A percentile compares a stretch with the other conserved stretches of the same genome.
Evolutionary conservation across 441 rosid genomes (phyloP).

Genomic region (Melastoma candidum): DNA sequence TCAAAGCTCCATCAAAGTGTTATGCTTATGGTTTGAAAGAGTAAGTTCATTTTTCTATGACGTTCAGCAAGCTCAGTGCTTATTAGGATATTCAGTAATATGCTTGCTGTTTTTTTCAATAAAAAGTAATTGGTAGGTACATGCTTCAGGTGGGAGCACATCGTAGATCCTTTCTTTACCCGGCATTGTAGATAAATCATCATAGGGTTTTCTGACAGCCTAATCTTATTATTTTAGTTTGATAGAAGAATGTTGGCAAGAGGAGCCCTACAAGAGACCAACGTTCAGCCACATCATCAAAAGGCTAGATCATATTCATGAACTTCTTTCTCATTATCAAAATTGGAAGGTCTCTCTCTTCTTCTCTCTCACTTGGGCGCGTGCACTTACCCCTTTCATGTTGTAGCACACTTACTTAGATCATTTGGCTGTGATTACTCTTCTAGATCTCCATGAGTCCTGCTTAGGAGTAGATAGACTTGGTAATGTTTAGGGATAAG

Average conservation of each 20-base stretch:
- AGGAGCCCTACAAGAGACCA: conserved; percentile 56
- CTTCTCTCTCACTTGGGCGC: not conserved
- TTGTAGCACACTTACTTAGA: too few species aligned
- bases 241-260: conserved; percentile 63
- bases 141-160: too few species aligned
- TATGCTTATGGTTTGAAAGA: conserved; percentile 49
- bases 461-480: too few species aligned
- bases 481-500: too few species aligned
- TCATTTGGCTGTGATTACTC: too few species aligned
- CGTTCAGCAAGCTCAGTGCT: too few species aligned
- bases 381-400: not conserved
- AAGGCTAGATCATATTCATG: conserved; percentile 35
- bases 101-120: too few species aligned
- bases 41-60: conserved; percentile 23
- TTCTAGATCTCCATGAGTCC: too few species aligned
- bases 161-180: not conserved
- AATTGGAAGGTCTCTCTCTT: conserved; percentile 41
- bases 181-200: not conserved
- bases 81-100: too few species aligned
- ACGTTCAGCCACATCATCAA: conserved; percentile 47
- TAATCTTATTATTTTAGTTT: conserved; percentile 25
- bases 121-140: too few species aligned
- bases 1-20: conserved; percentile 41
- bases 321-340: conserved; percentile 27
- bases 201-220: not conserved